Evolutionary conservation across 2,329 filamentous ascomycete species (phyloP), one percentile per base, ranked within the genome.

Genomic region (Aspergillus sp.): DNA sequence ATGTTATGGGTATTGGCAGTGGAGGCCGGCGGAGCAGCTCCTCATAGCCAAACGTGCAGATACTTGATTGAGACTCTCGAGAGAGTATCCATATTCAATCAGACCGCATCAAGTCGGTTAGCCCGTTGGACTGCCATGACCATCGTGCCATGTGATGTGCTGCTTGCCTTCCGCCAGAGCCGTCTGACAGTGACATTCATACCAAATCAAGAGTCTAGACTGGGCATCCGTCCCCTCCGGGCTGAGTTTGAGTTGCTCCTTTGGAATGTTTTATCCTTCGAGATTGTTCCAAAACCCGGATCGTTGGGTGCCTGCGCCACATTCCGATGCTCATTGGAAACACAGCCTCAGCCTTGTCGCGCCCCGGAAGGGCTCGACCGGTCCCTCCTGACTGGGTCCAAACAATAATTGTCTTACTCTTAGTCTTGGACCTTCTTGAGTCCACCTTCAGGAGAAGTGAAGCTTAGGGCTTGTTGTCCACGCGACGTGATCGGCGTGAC

Each of bases 291-390:
- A 27, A 21, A 27, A 37, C 40, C 37, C 46, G 46, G 24, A 37
- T 15, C 33, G 14, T 37, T 12, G 11, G 17, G 27, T 24, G 17
- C 31, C n/a, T 53, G 41, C 31, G 51, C 51, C 51, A 53, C 41
- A 45, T 39, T 53, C 15, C 50, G 19, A 44, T 23, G 41, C 19
- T 4, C 17, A 12, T 15, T n/a, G 17, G 17, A 27, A 33, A 40
- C 52, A 43, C 44, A 17, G 52, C 52, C 33, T 55, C 43, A 48
- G 52, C 43, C 52, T 54, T 54, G 52, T 47, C 52, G 47, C 44
- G 52, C 33, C 52, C 35, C 15, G 12, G 35, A 35, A 14, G 12
- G 52, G 44, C 44, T 55, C 35, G 31, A 31, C 35, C 43, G 23
- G 15, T 31, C 33, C 33, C 52, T 41, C 23, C 23, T 51, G 23